Conservation (phyloP, 1,284 basidiomycete species). For the Rhizoctonia solani region DNA sequence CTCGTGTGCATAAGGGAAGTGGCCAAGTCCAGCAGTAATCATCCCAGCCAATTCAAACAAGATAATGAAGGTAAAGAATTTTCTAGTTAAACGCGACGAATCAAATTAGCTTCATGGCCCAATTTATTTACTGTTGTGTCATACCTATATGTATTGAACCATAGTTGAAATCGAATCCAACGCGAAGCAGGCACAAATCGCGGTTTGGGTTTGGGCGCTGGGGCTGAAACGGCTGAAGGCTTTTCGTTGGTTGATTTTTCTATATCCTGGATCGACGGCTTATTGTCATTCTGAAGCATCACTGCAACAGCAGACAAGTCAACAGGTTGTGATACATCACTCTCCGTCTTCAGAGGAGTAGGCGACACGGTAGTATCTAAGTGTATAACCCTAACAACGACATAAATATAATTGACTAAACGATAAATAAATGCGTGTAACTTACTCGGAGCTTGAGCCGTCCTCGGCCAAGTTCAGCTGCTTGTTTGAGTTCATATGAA, state of each 20-base stretch:
- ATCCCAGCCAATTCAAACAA: constrained; percentile 64
- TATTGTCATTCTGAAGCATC: not conserved
- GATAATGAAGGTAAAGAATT: constrained; percentile 65
- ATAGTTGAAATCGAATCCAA: constrained; percentile 61
- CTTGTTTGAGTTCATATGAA: constrained; percentile 9
- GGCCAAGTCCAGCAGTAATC: constrained; percentile 62
- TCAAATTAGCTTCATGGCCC: no score
- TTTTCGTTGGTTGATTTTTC: not conserved
- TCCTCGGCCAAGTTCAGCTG: constrained; percentile 9
- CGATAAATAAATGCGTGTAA: not conserved
- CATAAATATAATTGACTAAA: not conserved
- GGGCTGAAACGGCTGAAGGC: not conserved
- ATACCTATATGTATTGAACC: constrained; percentile 63
- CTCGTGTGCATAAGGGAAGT: constrained; percentile 62
- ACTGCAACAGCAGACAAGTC: constrained; percentile 8
- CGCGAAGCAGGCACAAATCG: constrained; percentile 42
- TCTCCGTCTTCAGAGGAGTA: constrained; percentile 6
- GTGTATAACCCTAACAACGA: not conserved
- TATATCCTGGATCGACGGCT: not conserved
- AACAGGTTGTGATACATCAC: not conserved
- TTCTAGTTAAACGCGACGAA: no score
- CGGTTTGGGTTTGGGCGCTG: constrained; percentile 39
- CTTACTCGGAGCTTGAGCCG: constrained; percentile 11
- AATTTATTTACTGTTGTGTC: not conserved
- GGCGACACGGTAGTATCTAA: constrained; percentile 13